These are phyloP conservation scores for Cryptosporidium parvum DNA, from an alignment of 169 alveolate species.

Conservation along the genomic window DNA sequence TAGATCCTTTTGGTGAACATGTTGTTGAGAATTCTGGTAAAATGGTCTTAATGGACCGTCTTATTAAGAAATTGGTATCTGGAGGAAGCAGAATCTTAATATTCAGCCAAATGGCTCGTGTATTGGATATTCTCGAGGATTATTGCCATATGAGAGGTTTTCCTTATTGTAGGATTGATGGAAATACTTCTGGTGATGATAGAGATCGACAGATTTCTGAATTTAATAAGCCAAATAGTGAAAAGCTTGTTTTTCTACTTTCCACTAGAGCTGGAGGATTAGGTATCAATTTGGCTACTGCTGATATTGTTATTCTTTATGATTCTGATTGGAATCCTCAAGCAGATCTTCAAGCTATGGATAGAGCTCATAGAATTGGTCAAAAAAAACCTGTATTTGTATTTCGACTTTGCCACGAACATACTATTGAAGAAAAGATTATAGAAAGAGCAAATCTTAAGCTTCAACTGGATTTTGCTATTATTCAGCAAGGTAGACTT, in stretches of 20 bases:
- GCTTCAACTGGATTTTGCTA: conserved; percentile 95
- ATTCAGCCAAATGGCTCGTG: conserved; percentile 93
- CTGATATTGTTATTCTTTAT: conserved; percentile 96
- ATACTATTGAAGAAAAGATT: conserved; percentile 97
- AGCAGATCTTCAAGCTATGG: conserved; percentile 97
- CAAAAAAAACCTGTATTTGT: conserved; percentile 96
- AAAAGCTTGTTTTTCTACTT: conserved; percentile 91
- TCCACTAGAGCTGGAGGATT: conserved; percentile 98
- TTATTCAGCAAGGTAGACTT: conserved; percentile 95
- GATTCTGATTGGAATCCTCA: conserved; percentile 99
- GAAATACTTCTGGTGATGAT: conserved; percentile 95
- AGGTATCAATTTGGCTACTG: conserved; percentile 96
- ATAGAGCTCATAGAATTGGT: conserved; percentile 98
- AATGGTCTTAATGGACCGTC: conserved; percentile 91
- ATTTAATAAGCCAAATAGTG: conserved; percentile 90
- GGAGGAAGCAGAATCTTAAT: conserved; percentile 89
- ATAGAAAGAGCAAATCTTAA: conserved; percentile 96
- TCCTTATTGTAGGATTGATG: conserved; percentile 96
- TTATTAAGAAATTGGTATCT: conserved; percentile 82
- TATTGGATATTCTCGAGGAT: conserved; percentile 95
- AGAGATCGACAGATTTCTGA: conserved; percentile 92
- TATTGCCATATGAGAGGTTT: conserved; percentile 92
- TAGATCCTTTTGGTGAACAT: conserved; percentile 91
- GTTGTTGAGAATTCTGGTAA: conserved; percentile 92
- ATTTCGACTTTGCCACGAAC: conserved; percentile 94